Percentiles rank a stretch among this genome's conserved stretches.
These are phyloP conservation scores for Penicillium sp. DNA, from an alignment of 2,329 filamentous ascomycete species.

Conservation along the genomic window DNA sequence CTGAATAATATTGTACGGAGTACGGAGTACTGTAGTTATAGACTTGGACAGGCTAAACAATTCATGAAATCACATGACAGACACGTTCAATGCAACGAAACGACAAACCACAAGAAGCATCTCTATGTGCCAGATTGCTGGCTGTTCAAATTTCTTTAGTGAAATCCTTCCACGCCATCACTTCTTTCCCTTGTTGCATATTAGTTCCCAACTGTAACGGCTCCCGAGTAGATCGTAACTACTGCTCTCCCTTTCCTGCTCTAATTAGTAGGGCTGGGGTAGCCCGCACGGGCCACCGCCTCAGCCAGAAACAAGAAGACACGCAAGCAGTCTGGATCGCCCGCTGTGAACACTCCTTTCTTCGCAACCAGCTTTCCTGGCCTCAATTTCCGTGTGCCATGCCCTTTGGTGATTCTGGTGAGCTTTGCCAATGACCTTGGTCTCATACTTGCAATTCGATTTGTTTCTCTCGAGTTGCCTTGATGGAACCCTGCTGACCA, in stretches of 20 bases:
- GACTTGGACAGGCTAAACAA: too few species aligned
- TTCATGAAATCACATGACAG: too few species aligned
- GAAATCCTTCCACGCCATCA: neutral
- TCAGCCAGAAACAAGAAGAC: slow-evolving; percentile 20
- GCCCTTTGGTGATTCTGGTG: slow-evolving; percentile 29
- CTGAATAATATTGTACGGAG: too few species aligned
- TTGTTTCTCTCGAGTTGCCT: neutral
- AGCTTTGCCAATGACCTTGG: neutral
- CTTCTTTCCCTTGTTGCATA: neutral
- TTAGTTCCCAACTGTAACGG: neutral
- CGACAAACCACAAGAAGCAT: too few species aligned
- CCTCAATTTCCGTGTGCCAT: slow-evolving; percentile 23
- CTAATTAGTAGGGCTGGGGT: slow-evolving; percentile 9
- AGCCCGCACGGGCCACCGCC: slow-evolving; percentile 23
- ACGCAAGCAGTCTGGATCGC: slow-evolving; percentile 18
- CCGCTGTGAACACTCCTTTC: slow-evolving; percentile 16
- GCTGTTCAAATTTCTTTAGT: too few species aligned
- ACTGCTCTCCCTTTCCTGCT: neutral
- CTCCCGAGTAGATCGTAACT: neutral
- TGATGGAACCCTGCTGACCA: slow-evolving; percentile 12
- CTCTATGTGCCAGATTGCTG: too few species aligned
- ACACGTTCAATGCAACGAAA: too few species aligned
- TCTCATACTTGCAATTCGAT: neutral
- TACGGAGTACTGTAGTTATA: too few species aligned
- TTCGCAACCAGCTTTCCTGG: slow-evolving; percentile 12